Percentiles rank a stretch among this genome's conserved stretches.
phyloP scores from a whole-genome alignment of 2,329 filamentous ascomycete genomes.

The Coniosporium uncinatum region DNA sequence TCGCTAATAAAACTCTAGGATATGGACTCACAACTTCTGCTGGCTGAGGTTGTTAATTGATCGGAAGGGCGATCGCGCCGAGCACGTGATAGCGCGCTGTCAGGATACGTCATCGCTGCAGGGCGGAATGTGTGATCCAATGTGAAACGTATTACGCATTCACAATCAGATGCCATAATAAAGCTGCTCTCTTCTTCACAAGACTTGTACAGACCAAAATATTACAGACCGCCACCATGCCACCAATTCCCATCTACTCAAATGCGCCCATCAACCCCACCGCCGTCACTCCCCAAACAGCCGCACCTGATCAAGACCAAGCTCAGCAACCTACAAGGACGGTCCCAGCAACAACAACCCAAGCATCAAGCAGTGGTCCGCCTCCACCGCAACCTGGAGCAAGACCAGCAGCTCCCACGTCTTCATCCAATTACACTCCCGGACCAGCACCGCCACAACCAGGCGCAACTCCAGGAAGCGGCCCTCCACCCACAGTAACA shows the following conservation, averaged over 20 bases:
- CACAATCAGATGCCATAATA: too few relatives aligned
- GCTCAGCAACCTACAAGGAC: slow-evolving; percentile 27
- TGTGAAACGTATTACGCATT: too few relatives aligned
- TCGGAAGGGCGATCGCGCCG: too few relatives aligned
- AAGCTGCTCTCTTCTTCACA: too few relatives aligned
- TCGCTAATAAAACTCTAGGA: too few relatives aligned
- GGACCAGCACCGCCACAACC: slow-evolving; percentile 32
- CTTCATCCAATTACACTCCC: slow-evolving; percentile 5
- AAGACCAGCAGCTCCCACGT: slow-evolving; percentile 10
- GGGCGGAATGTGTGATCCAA: too few relatives aligned
- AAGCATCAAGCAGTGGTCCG: slow-evolving; percentile 11
- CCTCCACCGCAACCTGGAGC: slow-evolving; percentile 24
- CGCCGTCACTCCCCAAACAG: slow-evolving; percentile 8
- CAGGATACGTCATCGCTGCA: too few relatives aligned
- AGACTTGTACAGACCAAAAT: too few relatives aligned
- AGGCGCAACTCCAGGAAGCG: slow-evolving; percentile 28
- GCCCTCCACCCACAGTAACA: slow-evolving; percentile 8
- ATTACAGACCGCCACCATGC: slow-evolving; percentile 36
- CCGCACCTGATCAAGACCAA: slow-evolving; percentile 21
- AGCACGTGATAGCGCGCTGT: too few relatives aligned
- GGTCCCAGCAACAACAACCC: slow-evolving; percentile 13
- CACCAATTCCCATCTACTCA: slow-evolving; percentile 38
- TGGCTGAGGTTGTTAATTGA: too few relatives aligned
- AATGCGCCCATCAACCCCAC: slow-evolving; percentile 35
- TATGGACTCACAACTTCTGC: too few relatives aligned